phyloP scores from a whole-genome alignment of 768 basidiomycete species.

The Jaapia argillacea region DNA sequence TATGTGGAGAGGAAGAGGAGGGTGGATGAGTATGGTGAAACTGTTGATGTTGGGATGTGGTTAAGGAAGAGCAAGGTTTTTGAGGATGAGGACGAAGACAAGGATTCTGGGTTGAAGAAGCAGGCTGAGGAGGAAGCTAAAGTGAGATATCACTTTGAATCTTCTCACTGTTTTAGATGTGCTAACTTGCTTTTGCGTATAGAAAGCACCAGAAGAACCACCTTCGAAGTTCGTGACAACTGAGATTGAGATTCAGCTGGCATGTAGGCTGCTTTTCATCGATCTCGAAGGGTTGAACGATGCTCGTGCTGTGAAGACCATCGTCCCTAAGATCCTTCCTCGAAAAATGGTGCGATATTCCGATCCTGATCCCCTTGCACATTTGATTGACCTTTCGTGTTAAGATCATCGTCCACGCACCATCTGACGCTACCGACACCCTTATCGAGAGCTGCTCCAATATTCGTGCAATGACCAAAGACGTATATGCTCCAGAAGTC shows the following conservation, averaged over 20 bases:
- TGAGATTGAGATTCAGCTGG: slow-evolving; percentile 66
- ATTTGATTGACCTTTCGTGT: background rate
- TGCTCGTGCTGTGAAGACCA: slow-evolving; percentile 92
- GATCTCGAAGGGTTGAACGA: slow-evolving; percentile 97
- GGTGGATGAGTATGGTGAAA: slow-evolving; percentile 95
- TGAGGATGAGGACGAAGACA: slow-evolving; percentile 82
- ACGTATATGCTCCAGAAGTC: slow-evolving; percentile 81
- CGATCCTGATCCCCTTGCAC: slow-evolving; percentile 1
- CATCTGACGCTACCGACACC: slow-evolving; percentile 50
- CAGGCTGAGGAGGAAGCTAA: slow-evolving; percentile 76
- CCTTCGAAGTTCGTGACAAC: slow-evolving; percentile 87
- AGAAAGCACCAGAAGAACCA: slow-evolving; percentile 73
- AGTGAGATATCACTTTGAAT: slow-evolving; percentile 11
- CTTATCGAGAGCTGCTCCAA: slow-evolving; percentile 76
- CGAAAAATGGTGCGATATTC: slow-evolving; percentile 71
- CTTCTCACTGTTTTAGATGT: slow-evolving; percentile 6
- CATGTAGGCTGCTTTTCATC: slow-evolving; percentile 82
- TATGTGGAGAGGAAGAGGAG: slow-evolving; percentile 87
- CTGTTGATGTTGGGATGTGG: slow-evolving; percentile 94
- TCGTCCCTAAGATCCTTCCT: slow-evolving; percentile 93
- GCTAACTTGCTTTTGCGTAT: slow-evolving; percentile 5
- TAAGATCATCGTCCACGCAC: slow-evolving; percentile 86
- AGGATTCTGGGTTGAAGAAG: slow-evolving; percentile 67
- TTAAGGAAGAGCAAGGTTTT: slow-evolving; percentile 82
- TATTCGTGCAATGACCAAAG: slow-evolving; percentile 85